Percentiles rank a stretch among this genome's conserved stretches.
These are phyloP conservation scores for Lojkania enalia DNA, from an alignment of 2,329 filamentous ascomycete genomes.

Conservation along the genomic window DNA sequence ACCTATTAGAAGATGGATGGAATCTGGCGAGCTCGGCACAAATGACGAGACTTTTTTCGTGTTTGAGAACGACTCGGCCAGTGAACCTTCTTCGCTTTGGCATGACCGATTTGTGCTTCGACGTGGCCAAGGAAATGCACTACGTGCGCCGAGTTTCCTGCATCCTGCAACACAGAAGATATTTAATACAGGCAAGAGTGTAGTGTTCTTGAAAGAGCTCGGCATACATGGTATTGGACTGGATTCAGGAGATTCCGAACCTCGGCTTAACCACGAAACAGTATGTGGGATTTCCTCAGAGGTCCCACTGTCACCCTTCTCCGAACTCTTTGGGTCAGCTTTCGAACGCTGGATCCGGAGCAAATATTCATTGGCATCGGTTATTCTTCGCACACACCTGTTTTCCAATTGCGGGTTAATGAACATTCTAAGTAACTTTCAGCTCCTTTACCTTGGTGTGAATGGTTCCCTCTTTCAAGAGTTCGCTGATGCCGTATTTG, in stretches of 20 bases:
- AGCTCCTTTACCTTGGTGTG: constrained; percentile 74
- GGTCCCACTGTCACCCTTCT: constrained; percentile 65
- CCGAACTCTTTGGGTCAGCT: constrained; percentile 70
- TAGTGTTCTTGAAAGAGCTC: constrained; percentile 78
- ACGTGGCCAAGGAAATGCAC: constrained; percentile 58
- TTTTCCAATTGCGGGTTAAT: constrained; percentile 71
- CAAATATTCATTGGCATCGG: constrained; percentile 71
- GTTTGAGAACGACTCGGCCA: constrained; percentile 58
- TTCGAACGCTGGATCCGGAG: constrained; percentile 78
- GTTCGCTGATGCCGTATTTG: constrained; percentile 72
- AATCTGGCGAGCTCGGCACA: constrained; percentile 68
- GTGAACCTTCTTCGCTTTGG: constrained; percentile 72
- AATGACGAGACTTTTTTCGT: constrained; percentile 78
- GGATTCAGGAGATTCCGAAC: constrained; percentile 20
- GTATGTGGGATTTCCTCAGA: constrained; percentile 54
- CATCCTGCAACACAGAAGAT: constrained; percentile 70
- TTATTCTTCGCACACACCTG: constrained; percentile 66
- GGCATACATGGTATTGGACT: constrained; percentile 53
- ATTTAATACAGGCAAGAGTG: constrained; percentile 85
- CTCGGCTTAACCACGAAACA: constrained; percentile 58
- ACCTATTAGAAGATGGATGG: constrained; percentile 83
- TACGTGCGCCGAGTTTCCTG: constrained; percentile 76
- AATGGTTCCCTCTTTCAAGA: constrained; percentile 69
- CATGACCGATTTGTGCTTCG: constrained; percentile 72
- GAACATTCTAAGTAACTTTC: constrained; percentile 66